Evolutionary conservation across 176 grass and related monocot genomes (phyloP).

Genomic region (Rhynchospora breviuscula): DNA sequence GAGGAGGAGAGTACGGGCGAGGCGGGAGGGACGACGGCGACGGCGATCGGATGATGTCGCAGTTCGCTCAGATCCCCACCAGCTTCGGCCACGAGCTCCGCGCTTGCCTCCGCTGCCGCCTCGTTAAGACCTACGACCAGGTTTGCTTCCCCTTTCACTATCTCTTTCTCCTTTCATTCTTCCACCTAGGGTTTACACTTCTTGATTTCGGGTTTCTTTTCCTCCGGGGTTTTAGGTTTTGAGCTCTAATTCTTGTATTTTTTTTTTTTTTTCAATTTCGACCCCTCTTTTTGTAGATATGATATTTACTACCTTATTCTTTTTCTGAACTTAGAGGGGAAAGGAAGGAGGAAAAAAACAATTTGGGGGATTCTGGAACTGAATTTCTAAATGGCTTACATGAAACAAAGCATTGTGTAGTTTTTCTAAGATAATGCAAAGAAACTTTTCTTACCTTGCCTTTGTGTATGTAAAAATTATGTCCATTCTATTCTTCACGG

Average conservation of each 20-base stretch:
- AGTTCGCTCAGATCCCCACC: conserved; percentile 84
- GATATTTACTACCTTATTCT: not conserved
- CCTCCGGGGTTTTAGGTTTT: not conserved
- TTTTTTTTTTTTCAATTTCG: not conserved
- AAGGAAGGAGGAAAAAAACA: not conserved
- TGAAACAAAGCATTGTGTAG: not conserved
- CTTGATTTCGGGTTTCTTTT: not conserved
- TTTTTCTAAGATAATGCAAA: not conserved
- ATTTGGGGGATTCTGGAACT: not conserved
- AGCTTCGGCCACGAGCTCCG: conserved; percentile 98
- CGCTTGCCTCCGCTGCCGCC: conserved; percentile 92
- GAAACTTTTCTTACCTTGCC: not conserved
- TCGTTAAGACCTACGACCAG: conserved; percentile 99
- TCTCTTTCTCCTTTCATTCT: not conserved
- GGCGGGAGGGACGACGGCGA: conserved; percentile 44
- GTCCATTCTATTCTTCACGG: too few relatives aligned
- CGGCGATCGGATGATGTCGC: conserved; percentile 27
- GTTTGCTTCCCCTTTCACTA: conserved; percentile 7
- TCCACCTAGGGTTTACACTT: not conserved
- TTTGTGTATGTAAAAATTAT: too few relatives aligned
- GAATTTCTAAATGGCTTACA: not conserved
- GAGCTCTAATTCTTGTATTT: not conserved
- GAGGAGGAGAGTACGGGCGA: conserved; percentile 26
- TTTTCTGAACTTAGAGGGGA: not conserved
- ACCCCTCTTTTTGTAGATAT: not conserved